Percentiles rank a stretch among this genome's conserved stretches.
Evolutionary conservation across 2,329 filamentous ascomycete genomes (phyloP).

Genomic region (Trichoderma oligosporum): DNA sequence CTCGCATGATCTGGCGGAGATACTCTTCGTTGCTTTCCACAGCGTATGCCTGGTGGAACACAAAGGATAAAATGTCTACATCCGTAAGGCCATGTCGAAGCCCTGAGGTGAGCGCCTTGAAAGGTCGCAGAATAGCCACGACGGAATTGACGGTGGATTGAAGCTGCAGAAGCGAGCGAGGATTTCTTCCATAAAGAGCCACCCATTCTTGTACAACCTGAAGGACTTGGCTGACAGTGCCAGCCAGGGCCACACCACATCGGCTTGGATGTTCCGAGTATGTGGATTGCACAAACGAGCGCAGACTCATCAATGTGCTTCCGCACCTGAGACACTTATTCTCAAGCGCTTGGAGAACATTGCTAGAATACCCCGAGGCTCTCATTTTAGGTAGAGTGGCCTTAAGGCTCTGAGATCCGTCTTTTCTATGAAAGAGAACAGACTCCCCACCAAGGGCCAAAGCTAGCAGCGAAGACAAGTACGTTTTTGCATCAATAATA

Average conservation of each 20-base stretch:
- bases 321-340: conserved; percentile 46
- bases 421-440: conserved; percentile 63
- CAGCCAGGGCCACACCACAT: conserved; percentile 50
- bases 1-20: conserved; percentile 61
- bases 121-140: conserved; percentile 47
- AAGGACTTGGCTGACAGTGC: conserved; percentile 46
- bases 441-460: conserved; percentile 69
- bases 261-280: conserved; percentile 44
- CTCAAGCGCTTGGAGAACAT: conserved; percentile 46
- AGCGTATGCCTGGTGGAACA: conserved; percentile 59
- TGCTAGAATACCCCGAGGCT: conserved; percentile 54
- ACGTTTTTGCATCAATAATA: conserved; percentile 47
- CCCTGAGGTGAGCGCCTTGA: conserved; percentile 49
- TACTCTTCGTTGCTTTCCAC: conserved; percentile 61
- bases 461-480: conserved; percentile 57
- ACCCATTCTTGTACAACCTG: conserved; percentile 49
- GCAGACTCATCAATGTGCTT: conserved; percentile 45
- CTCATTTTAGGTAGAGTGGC: conserved; percentile 45
- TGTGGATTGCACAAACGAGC: conserved; percentile 44
- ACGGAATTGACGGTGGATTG: conserved; percentile 48
- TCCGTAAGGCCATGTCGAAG: conserved; percentile 48
- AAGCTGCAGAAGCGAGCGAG: conserved; percentile 51
- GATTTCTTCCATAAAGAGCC: conserved; percentile 39
- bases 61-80: conserved; percentile 56
- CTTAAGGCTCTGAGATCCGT: conserved; percentile 49